phyloP scores from a whole-genome alignment of 257 asterid genomes.

The Solanum chmielewskii region DNA sequence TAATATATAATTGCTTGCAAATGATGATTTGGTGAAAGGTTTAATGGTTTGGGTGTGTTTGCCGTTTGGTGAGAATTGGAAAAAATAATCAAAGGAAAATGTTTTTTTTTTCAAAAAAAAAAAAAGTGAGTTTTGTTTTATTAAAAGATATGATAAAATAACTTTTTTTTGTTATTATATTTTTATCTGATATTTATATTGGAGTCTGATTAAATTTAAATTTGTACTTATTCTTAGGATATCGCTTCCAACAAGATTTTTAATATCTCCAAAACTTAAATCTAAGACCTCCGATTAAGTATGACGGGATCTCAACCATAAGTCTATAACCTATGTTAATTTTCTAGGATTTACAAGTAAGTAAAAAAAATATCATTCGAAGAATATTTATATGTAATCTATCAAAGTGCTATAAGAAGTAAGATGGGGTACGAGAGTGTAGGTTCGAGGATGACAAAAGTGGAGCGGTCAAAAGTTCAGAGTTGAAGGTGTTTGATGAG shows the following conservation, averaged over 20 bases:
- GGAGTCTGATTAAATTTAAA: not conserved
- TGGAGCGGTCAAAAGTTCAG: not conserved
- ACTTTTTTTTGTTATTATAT: too few relatives aligned
- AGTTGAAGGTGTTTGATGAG: too few relatives aligned
- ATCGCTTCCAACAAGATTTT: rapidly evolving
- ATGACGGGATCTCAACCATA: not conserved
- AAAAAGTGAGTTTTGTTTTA: not conserved
- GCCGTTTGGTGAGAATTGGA: not conserved
- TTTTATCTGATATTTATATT: too few relatives aligned
- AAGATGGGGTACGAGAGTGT: not conserved
- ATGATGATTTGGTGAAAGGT: not conserved
- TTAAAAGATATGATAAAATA: not conserved
- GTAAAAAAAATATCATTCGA: not conserved
- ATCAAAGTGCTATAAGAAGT: not conserved
- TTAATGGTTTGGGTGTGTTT: not conserved
- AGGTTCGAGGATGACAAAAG: not conserved
- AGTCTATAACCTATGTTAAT: not conserved
- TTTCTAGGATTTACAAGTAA: not conserved
- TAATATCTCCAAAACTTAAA: not conserved
- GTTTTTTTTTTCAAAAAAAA: not conserved
- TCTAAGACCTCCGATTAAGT: not conserved
- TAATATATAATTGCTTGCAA: not conserved
- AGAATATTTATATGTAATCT: not conserved
- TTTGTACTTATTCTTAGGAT: not conserved
- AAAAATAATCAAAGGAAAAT: not conserved